Evolutionary conservation across 345 rosid genomes (phyloP).

Genomic region (Acer campestre): DNA sequence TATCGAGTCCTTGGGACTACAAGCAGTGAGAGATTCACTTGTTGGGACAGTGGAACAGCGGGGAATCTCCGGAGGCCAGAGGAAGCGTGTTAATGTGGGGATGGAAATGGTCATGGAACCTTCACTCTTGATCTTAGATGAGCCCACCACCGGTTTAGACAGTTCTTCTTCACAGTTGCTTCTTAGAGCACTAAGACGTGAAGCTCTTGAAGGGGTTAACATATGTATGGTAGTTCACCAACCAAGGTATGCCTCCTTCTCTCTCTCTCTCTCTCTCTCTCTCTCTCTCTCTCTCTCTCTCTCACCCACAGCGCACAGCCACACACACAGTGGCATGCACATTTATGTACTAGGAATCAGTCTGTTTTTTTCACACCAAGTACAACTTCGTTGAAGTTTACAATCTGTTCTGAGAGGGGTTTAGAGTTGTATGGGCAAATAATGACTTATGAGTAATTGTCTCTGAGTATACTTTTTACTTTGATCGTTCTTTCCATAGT

Average conservation of each 20-base stretch:
- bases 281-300: neutral
- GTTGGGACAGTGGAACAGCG: conserved; percentile 90
- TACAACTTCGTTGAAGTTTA: neutral
- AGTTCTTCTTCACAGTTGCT: conserved; percentile 86
- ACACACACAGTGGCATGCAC: neutral
- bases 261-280: conserved; percentile 3
- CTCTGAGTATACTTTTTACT: too few relatives aligned
- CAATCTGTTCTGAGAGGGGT: neutral
- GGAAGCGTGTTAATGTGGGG: conserved; percentile 92
- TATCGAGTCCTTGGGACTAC: conserved; percentile 82
- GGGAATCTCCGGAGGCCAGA: conserved; percentile 96
- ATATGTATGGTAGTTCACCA: conserved; percentile 89
- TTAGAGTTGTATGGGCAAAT: too few relatives aligned
- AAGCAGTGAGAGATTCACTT: conserved; percentile 76
- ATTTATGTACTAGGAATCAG: neutral
- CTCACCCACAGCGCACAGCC: neutral
- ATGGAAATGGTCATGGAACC: conserved; percentile 98
- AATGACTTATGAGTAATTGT: too few relatives aligned
- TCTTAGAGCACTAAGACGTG: conserved; percentile 81
- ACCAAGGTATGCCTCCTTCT: conserved; percentile 59
- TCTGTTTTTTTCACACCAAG: neutral
- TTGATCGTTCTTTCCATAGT: too few relatives aligned
- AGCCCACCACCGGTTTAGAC: conserved; percentile 92
- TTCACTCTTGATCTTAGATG: conserved; percentile 84
- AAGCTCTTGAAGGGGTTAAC: conserved; percentile 92